Base-by-base conservation (phyloP, 148 eudicot species). In the Rheum nobile region DNA sequence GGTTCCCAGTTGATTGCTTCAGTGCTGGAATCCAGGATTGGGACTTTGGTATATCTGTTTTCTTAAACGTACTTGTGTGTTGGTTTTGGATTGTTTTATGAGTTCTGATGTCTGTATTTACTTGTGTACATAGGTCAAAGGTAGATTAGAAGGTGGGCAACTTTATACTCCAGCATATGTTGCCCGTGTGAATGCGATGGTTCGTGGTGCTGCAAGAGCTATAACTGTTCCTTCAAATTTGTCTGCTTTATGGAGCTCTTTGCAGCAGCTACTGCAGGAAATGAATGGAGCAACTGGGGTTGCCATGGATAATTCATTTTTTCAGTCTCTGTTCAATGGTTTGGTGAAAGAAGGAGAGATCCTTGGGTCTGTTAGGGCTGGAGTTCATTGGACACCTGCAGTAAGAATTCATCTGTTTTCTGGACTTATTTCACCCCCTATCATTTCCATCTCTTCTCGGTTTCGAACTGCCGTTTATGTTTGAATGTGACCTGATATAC, bases 71-170 rank as follows among this genome's bases (percentile, higher is more conserved):
- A 6, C 26, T 57, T 39, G 44, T 41, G 29, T 16, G 55, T 3
- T 16, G 21, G 8, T 29, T 77, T 50, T 32, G 67, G 57, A 41
- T 48, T 46, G 32, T 46, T 79, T 9, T 54, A 7, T 22, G 52
- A 48, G 38, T 46, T 46, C 79, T 9, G 50, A 8, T 82, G 32
- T 75, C 59, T 61, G 73, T 47, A 75, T 35, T 34, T 63, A 8
- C 14, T 8, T 28, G 29, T 65, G 12, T 75, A 14, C 68, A 54
- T 79, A 95, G 99, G 82, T 95, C 48, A 85, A 95, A 86, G 97
- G 96, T 67, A 87, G 96, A 81, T 97, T 95, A 82, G 99, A 95
- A 87, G 99, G 97, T 41, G 97, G 99, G 46, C 99, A 92, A 41
- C 75, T 95, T 73, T 95, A 92, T 72, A 92, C 99, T 10, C 97